phyloP scores from a whole-genome alignment of 768 basidiomycete genomes.

The Mycena rebaudengoi region DNA sequence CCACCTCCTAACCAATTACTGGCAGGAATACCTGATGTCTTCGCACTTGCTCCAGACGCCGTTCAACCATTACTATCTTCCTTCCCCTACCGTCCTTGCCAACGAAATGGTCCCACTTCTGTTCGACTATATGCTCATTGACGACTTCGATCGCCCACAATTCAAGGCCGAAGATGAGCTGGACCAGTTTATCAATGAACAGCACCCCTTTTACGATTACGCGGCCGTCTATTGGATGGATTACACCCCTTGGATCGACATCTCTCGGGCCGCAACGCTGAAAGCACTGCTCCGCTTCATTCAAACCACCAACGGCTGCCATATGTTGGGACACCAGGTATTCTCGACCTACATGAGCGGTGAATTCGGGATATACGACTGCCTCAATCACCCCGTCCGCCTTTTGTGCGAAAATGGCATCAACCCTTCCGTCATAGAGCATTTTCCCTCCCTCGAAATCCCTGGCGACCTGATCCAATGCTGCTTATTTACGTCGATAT shows the following conservation, averaged over 20 bases:
- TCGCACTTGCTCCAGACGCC: neutral
- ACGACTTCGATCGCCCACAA: neutral
- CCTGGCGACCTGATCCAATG: neutral
- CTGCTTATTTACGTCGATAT: neutral
- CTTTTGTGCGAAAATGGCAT: neutral
- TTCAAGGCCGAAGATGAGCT: neutral
- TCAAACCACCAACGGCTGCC: no score
- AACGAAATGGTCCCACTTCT: neutral
- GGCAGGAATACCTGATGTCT: neutral
- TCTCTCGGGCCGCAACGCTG: neutral
- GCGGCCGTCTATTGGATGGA: neutral
- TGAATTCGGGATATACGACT: no score
- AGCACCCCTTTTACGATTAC: constrained; percentile 1
- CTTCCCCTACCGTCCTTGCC: neutral
- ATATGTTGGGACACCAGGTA: no score
- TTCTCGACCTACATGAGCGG: no score
- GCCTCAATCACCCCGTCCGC: neutral
- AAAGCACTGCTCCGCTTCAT: neutral
- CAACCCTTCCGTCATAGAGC: neutral
- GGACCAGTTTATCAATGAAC: neutral
- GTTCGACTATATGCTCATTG: neutral
- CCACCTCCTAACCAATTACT: no score
- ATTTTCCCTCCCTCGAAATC: neutral
- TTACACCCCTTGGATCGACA: neutral
- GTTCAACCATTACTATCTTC: neutral